A percentile compares a stretch with the other conserved stretches of the same genome.
These are phyloP conservation scores for Curvularia sp. DNA, from an alignment of 2,329 filamentous ascomycete genomes.

Conservation along the genomic window DNA sequence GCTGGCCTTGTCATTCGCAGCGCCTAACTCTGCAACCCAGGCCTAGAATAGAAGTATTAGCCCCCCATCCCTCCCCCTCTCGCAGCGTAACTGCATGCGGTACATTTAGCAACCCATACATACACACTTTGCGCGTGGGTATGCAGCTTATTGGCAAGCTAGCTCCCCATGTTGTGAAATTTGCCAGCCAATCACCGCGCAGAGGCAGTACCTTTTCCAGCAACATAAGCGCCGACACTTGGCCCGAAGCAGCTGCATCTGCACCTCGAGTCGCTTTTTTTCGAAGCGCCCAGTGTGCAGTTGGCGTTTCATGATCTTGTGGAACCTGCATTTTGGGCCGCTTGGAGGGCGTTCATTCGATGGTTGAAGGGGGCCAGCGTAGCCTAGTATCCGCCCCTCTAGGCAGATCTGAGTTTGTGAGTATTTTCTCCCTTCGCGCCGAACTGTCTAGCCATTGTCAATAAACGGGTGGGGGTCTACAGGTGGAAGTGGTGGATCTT, in stretches of 20 bases:
- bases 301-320: conserved; percentile 32
- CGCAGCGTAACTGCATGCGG: conserved; percentile 20
- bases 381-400: conserved; percentile 1
- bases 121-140: conserved; percentile 9
- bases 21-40: conserved; percentile 36
- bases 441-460: conserved; percentile 17
- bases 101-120: conserved; percentile 19
- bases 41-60: conserved; percentile 30
- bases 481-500: not conserved
- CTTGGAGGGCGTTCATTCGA: conserved; percentile 25
- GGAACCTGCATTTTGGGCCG: conserved; percentile 26
- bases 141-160: conserved; percentile 1
- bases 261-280: not conserved
- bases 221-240: conserved; percentile 40
- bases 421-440: conserved; percentile 5
- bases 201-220: not conserved
- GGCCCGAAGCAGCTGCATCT: conserved; percentile 28
- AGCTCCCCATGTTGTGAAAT: conserved; percentile 2
- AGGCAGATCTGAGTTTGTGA: conserved; percentile 7
- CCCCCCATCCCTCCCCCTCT: conserved; percentile 3
- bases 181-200: conserved; percentile 22
- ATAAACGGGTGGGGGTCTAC: conserved; percentile 11
- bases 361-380: not conserved
- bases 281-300: conserved; percentile 38
- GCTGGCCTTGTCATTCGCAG: conserved; percentile 24